Percentiles rank a stretch among this genome's conserved stretches.
These are phyloP conservation scores for Solanum neorickii DNA, from an alignment of 257 asterid species.

Conservation along the genomic window DNA sequence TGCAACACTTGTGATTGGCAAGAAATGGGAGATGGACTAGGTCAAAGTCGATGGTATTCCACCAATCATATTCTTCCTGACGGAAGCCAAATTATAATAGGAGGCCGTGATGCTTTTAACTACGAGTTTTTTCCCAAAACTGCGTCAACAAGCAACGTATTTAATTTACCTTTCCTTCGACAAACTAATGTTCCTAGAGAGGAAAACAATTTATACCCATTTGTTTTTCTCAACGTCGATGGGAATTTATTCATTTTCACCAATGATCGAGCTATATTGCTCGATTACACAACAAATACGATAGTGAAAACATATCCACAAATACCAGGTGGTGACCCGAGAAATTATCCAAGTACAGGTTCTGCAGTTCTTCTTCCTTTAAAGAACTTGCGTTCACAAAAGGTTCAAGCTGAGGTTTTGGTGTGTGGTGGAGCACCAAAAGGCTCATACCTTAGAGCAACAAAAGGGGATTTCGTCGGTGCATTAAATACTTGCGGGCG, in stretches of 20 bases:
- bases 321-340: neutral
- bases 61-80: conserved; percentile 14
- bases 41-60: conserved; percentile 17
- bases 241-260: neutral
- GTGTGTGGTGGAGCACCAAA: conserved; percentile 44
- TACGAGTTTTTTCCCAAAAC: conserved; percentile 12
- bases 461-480: neutral
- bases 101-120: conserved; percentile 8
- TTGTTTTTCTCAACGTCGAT: conserved; percentile 14
- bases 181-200: conserved; percentile 5
- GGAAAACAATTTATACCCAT: conserved; percentile 17
- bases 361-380: conserved; percentile 13
- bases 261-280: conserved; percentile 18
- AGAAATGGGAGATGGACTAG: neutral
- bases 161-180: neutral
- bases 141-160: neutral
- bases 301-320: neutral
- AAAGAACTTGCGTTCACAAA: conserved; percentile 3
- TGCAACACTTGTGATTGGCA: conserved; percentile 13
- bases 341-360: neutral
- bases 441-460: conserved; percentile 11
- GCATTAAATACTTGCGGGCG: conserved; percentile 36
- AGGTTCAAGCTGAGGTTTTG: conserved; percentile 15
- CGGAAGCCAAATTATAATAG: conserved; percentile 8
- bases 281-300: conserved; percentile 7